Evolutionary conservation across 495 filamentous ascomycete species (phyloP), one percentile per base, ranked within the genome.

Genomic region (Lasiosphaeria hispida): DNA sequence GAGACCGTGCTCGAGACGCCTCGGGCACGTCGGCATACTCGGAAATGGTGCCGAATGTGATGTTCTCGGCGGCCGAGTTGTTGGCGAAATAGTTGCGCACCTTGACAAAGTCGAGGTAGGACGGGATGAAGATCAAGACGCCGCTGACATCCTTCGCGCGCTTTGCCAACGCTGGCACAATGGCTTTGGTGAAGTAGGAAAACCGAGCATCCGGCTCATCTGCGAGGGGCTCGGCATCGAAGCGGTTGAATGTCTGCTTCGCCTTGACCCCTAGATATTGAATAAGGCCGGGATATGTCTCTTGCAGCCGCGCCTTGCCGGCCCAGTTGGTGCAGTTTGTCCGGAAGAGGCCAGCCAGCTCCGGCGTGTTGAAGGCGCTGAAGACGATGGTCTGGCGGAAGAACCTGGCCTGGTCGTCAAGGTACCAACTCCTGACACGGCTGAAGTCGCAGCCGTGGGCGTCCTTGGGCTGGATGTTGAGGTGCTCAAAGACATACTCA

Each of bases 381-480:
- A 92, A 71, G 33, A 96, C 71, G 57, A 96, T 79, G 6, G 89
- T 93, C 68, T 98, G 94, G 0, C 94, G 87, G 63, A 94, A 78
- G 68, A 87, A 80, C 59, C 80, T 83, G 36, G 94, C 88, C 53
- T 91, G 82, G 64, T 85, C 86, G 71, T 98, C 91, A 8, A 98
- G 81, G 71, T 96, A 97, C 91, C 90, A 97, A 55, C 78, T 82
- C 35, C 95, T 84, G 11, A 97, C 92, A 4, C 95, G 87, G 61
- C 86, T 88, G 71, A 97, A 96, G 76, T 98, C 94, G 64, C 91
- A 96, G 58, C 89, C 91, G 72, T 97, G 94, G 3, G 90, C 83
- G 65, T 96, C 90, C 54, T 85, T 87, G 14, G 93, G 94, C 63
- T 94, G 91, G 42, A 87, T 78, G 71, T 97, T 98, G 45, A 97